A percentile compares a stretch with the other conserved stretches of the same genome.
Conservation (phyloP, 1,284 basidiomycete genomes). For the Apiotrichum akiyoshidainum region DNA sequence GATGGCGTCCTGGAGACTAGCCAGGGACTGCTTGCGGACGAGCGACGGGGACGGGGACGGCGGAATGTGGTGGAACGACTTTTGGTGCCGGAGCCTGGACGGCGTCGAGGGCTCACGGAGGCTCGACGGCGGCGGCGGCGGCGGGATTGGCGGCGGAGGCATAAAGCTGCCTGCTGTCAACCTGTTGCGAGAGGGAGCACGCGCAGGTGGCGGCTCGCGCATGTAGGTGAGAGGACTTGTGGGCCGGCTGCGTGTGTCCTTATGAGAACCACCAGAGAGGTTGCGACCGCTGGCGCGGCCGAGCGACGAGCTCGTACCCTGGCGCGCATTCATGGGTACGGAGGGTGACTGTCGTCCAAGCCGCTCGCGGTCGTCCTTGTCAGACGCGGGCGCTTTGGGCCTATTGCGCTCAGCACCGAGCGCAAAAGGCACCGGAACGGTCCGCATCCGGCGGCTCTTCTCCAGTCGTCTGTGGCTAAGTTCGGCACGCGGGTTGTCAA, state of each 20-base stretch:
- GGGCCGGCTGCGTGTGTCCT: conserved; percentile 1
- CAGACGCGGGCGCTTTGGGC: conserved; percentile 2
- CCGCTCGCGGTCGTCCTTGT: background rate
- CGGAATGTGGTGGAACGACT: conserved; percentile 39
- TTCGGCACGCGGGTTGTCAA: conserved; percentile 42
- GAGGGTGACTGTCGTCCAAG: conserved; percentile 3
- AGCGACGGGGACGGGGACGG: conserved; percentile 29
- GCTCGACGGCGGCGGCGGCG: conserved; percentile 16
- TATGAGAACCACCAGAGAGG: background rate
- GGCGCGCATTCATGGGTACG: background rate
- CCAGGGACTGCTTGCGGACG: conserved; percentile 41
- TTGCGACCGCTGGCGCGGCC: conserved; percentile 3
- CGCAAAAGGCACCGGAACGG: conserved; percentile 21
- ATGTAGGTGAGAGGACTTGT: conserved; percentile 2
- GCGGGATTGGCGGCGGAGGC: conserved; percentile 3
- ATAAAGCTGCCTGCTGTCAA: background rate
- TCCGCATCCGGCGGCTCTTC: conserved; percentile 22
- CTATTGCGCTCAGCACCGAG: conserved; percentile 18
- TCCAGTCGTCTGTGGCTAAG: conserved; percentile 37
- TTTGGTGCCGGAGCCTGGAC: conserved; percentile 42
- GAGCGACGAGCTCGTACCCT: background rate
- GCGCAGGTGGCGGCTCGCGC: background rate
- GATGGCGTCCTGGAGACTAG: conserved; percentile 41
- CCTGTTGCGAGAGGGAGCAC: background rate
- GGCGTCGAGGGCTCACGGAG: conserved; percentile 15